These are phyloP conservation scores for Paramecium primaurelia DNA, from an alignment of 73 alveolate species.

Conservation along the genomic window DNA sequence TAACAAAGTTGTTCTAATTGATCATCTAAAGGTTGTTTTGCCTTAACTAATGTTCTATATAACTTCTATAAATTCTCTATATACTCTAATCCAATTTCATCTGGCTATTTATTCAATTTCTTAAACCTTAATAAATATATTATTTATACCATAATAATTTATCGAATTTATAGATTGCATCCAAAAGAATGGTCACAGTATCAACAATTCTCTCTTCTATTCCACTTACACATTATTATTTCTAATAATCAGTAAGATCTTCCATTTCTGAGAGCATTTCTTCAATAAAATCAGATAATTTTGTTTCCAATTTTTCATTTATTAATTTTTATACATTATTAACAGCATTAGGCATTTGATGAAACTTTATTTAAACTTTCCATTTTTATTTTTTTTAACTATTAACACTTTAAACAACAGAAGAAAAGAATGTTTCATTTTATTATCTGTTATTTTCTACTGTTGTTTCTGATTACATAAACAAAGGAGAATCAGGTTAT, in stretches of 20 bases:
- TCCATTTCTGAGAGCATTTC: constrained; percentile 35
- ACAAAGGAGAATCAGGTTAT: background rate
- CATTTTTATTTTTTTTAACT: background rate
- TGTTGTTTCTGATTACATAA: background rate
- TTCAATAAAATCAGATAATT: constrained; percentile 20
- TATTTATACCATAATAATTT: background rate
- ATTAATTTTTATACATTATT: background rate
- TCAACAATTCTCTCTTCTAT: background rate
- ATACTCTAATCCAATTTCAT: background rate
- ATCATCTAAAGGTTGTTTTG: background rate
- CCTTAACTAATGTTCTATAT: background rate
- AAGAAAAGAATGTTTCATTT: background rate
- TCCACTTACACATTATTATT: background rate
- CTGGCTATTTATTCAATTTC: background rate
- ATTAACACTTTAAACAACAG: background rate
- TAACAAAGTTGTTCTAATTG: background rate
- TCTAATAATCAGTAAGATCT: background rate
- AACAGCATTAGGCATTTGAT: background rate
- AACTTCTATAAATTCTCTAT: background rate
- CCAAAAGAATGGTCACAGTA: background rate
- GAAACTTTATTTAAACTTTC: background rate
- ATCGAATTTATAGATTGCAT: constrained; percentile 15
- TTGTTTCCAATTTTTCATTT: background rate
- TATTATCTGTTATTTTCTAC: background rate
- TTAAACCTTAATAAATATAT: background rate